Base-by-base conservation (phyloP, 1,284 basidiomycete species). In the Pseudozyma sp. region DNA sequence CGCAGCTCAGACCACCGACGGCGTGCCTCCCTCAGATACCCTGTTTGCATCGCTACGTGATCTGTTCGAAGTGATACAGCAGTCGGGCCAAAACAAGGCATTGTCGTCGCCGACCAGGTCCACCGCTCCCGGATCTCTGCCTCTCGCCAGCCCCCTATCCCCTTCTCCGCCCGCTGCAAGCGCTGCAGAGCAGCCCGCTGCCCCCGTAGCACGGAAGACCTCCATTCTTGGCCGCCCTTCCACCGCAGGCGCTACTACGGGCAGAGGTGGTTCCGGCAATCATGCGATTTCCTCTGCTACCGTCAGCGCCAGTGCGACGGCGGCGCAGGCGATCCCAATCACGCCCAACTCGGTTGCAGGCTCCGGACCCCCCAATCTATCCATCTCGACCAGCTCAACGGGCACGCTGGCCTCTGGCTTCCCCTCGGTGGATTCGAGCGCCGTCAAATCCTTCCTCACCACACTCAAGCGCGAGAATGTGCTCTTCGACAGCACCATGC, bases 331-430 rank as follows among this genome's bases (percentile, higher is more conserved):
- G 10, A 68, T 68, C n/a, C 65, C 65, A 13, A 68, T 73, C 50
- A 54, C 54, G n/a, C 40, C 65, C 11, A 57, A 34, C 33, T 56
- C 70, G 5, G 53, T 51, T n/a, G 33, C 65, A 8, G 47, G 58
- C 29, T 34, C 60, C 19, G 70, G 58, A 11, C 65, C 56, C 5
- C 62, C 70, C 10, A 61, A 53, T 16, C 33, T 70, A 37, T 71
- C 74, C 47, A 67, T 68, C 44, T 75, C 71, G 6, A 71, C 68
- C 19, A 57, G 60, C 48, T 66, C 65, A 6, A 52, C 54, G 5
- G 81, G 96, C 95, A 85, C 92, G 92, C 80, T 87, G 91, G 56
- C 97, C 94, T 84, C 89, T 92, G 55, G 90, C 90, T 40, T 91
- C 91, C 31, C 91, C 91, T 88, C 95, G 95, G 78, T 81, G 8